A percentile compares a stretch with the other conserved stretches of the same genome.
Conservation (phyloP, 805 yeast species). For the Maudiozyma pseudohumilis region DNA sequence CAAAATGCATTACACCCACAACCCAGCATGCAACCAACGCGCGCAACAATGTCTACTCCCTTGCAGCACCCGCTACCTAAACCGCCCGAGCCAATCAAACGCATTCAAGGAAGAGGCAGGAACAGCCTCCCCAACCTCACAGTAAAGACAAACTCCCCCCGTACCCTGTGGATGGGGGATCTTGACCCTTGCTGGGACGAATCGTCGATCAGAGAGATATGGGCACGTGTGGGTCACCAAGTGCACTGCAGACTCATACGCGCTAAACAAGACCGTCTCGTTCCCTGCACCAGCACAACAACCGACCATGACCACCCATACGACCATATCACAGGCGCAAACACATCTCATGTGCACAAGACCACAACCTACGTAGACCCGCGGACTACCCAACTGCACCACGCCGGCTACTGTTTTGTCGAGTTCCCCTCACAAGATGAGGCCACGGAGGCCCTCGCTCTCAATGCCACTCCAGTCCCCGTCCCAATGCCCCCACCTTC, state of each 20-base stretch:
- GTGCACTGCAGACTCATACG: slow-evolving; percentile 63
- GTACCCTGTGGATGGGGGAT: slow-evolving; percentile 85
- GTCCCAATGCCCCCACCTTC: too few species aligned
- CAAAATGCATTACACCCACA: too few species aligned
- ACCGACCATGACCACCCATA: neutral
- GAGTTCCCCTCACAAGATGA: slow-evolving; percentile 61
- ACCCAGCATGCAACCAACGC: too few species aligned
- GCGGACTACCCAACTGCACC: slow-evolving; percentile 27
- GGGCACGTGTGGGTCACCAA: slow-evolving; percentile 45
- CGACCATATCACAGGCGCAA: neutral
- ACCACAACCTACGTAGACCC: slow-evolving; percentile 28
- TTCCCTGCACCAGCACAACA: slow-evolving; percentile 21
- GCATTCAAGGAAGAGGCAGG: too few species aligned
- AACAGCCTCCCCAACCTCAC: too few species aligned
- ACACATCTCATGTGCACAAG: slow-evolving; percentile 8
- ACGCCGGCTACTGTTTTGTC: slow-evolving; percentile 68
- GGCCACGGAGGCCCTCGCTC: slow-evolving; percentile 56
- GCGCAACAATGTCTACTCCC: too few species aligned
- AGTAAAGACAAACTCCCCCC: too few species aligned
- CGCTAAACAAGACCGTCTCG: slow-evolving; percentile 31
- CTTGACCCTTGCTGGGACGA: slow-evolving; percentile 74
- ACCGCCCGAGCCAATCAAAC: too few species aligned
- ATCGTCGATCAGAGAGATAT: slow-evolving; percentile 44
- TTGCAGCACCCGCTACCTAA: too few species aligned
- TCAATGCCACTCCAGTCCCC: slow-evolving; percentile 56